Evolutionary conservation across 2,329 filamentous ascomycete genomes (phyloP), one percentile per base, ranked within the genome.

Genomic region (Diaporthe capsici): DNA sequence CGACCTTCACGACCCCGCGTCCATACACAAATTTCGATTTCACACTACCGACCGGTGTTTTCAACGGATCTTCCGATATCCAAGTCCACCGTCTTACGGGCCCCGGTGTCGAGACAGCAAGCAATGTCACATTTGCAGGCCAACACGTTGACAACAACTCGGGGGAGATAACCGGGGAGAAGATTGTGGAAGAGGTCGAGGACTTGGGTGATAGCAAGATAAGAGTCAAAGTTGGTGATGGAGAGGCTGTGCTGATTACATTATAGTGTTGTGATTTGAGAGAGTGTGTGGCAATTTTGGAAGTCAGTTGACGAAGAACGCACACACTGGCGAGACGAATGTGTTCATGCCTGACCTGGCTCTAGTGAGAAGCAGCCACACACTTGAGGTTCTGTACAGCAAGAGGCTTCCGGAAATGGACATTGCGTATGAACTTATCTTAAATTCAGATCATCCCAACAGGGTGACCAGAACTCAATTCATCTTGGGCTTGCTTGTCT

Each of bases 61-160:
- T 49, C 37, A 49, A 31, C 4, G 17, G n/a, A 47, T 44, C 17
- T 57, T 51, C 61, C 42, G 17, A 28, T 2, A 37, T 49, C 25
- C 61, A 51, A 47, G 60, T 70, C 22, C 61, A 34, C 28, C 72
- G 72, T 7, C 42, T 74, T 22, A 74, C 72, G 25, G 65, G 28
- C 15, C 61, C 72, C 1, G 72, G 61, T 20, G 72, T 74, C 13
- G 72, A 74, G 28, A 70, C 47, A 22, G 72, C 61, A n/a, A 37
- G 55, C 31, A 70, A 74, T 25, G 55, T 71, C 25, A 74, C 61
- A 37, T 60, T 74, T 31, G 72, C 72, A 10, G 72, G 72, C 15
- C 72, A 71, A 57, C 42, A 57, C 34, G 53, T 74, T 2, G 72
- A 70, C 31, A 67, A 74, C 15, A 39, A n/a, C 15, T 68, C 65